Evolutionary conservation across 169 alveolate species (phyloP).

Genomic region (Eimeria falciformis): DNA sequence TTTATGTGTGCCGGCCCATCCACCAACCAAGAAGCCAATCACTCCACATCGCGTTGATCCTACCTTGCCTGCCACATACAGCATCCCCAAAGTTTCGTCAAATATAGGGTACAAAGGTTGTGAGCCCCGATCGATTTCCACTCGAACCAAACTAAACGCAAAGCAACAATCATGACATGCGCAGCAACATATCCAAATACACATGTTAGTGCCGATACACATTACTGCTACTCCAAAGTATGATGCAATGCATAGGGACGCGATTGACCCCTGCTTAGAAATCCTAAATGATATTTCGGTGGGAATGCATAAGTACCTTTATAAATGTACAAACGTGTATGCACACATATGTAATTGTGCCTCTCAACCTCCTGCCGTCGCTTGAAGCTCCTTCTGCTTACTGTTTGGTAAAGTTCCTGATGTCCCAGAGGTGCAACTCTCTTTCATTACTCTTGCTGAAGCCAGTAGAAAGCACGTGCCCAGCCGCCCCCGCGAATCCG

Average conservation of each 20-base stretch:
- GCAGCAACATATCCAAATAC: too few relatives aligned
- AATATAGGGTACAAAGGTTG: slow-evolving; percentile 77
- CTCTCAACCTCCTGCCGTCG: not conserved
- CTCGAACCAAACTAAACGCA: slow-evolving; percentile 49
- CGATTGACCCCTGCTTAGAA: too few relatives aligned
- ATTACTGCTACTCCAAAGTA: too few relatives aligned
- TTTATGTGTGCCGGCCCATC: too few relatives aligned
- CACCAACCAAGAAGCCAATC: too few relatives aligned
- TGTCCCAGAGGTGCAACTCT: slow-evolving; percentile 76
- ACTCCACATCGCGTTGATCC: not conserved
- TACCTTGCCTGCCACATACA: slow-evolving; percentile 80
- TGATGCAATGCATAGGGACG: too few relatives aligned
- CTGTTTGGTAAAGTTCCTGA: slow-evolving; percentile 69
- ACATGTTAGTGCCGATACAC: too few relatives aligned
- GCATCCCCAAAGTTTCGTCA: slow-evolving; percentile 77
- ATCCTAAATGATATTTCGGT: too few relatives aligned
- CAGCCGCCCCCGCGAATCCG: slow-evolving; percentile 77
- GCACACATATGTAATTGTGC: not conserved
- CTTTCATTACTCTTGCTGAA: slow-evolving; percentile 69
- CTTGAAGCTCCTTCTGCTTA: slow-evolving; percentile 20
- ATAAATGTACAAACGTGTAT: not conserved
- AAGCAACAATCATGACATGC: not conserved
- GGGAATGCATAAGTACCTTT: not conserved
- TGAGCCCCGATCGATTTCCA: slow-evolving; percentile 76
- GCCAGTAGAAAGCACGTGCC: slow-evolving; percentile 76